A percentile compares a stretch with the other conserved stretches of the same genome.
Conservation (phyloP, 495 filamentous ascomycete genomes). For the Hypoxylon lienhwacheense region DNA sequence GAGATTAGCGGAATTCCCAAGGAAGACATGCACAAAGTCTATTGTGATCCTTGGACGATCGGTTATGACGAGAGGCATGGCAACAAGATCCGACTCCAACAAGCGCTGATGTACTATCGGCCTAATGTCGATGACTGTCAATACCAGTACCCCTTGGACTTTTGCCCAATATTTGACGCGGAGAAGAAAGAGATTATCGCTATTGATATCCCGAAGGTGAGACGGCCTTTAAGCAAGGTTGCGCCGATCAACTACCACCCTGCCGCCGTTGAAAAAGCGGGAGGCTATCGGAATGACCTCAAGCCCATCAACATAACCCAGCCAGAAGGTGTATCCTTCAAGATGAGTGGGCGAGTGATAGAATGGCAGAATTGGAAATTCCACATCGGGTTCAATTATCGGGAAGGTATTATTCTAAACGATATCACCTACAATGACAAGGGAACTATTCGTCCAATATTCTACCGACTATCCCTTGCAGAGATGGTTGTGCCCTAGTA, state of each 20-base stretch:
- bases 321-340: conserved; percentile 91
- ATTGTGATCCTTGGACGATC: conserved; percentile 91
- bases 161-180: conserved; percentile 89
- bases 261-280: conserved; percentile 68
- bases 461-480: conserved; percentile 89
- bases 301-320: conserved; percentile 97
- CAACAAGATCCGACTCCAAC: conserved; percentile 76
- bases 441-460: conserved; percentile 74
- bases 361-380: conserved; percentile 96
- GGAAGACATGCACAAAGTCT: conserved; percentile 89
- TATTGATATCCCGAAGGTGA: conserved; percentile 83
- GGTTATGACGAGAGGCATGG: conserved; percentile 93
- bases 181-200: conserved; percentile 81
- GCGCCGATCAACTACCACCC: conserved; percentile 80
- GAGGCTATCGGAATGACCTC: conserved; percentile 76
- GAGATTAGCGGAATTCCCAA: conserved; percentile 79
- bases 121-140: conserved; percentile 84
- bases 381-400: conserved; percentile 93
- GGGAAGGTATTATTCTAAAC: conserved; percentile 90
- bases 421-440: conserved; percentile 92
- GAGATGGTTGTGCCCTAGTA: conserved; percentile 96
- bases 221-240: conserved; percentile 74
- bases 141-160: conserved; percentile 90
- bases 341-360: conserved; percentile 73
- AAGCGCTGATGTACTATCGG: conserved; percentile 95